Conservation (phyloP, 192 early-diverging fungal species). For the Gorgonomyces haynaldii region DNA sequence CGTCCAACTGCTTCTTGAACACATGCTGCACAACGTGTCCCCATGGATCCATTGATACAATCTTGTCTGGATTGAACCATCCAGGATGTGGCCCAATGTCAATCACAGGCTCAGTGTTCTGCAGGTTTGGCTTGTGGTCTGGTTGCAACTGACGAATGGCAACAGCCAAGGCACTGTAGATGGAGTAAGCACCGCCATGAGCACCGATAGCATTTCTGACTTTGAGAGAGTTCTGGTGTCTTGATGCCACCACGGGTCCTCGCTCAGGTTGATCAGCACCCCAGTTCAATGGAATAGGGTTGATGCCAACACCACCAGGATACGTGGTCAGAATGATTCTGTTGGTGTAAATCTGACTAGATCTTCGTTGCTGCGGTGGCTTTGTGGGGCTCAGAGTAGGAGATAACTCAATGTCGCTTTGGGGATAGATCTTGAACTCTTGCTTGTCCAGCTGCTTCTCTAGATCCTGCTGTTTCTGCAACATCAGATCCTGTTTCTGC, state of each 20-base stretch:
- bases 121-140: conserved; percentile 77
- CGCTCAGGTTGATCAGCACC: conserved; percentile 62
- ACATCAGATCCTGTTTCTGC: too few species aligned
- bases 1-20: conserved; percentile 47
- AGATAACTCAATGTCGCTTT: too few species aligned
- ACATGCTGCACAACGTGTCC: conserved; percentile 64
- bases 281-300: conserved; percentile 67
- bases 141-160: conserved; percentile 77
- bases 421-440: too few species aligned
- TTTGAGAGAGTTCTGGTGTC: conserved; percentile 59
- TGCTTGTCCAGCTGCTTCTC: too few species aligned
- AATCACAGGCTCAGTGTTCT: conserved; percentile 76
- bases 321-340: conserved; percentile 63
- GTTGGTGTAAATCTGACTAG: conserved; percentile 36
- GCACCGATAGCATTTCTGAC: conserved; percentile 92
- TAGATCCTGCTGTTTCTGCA: too few species aligned
- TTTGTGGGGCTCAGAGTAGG: too few species aligned
- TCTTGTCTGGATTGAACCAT: conserved; percentile 59
- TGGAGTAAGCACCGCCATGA: conserved; percentile 81
- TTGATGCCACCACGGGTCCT: conserved; percentile 79
- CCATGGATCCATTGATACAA: conserved; percentile 90
- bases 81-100: conserved; percentile 59
- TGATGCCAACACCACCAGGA: conserved; percentile 54
- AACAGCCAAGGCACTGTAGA: conserved; percentile 83
- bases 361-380: too few species aligned